These are phyloP conservation scores for Aspergillus sp. DNA, from an alignment of 2,329 filamentous ascomycete genomes.

Conservation along the genomic window DNA sequence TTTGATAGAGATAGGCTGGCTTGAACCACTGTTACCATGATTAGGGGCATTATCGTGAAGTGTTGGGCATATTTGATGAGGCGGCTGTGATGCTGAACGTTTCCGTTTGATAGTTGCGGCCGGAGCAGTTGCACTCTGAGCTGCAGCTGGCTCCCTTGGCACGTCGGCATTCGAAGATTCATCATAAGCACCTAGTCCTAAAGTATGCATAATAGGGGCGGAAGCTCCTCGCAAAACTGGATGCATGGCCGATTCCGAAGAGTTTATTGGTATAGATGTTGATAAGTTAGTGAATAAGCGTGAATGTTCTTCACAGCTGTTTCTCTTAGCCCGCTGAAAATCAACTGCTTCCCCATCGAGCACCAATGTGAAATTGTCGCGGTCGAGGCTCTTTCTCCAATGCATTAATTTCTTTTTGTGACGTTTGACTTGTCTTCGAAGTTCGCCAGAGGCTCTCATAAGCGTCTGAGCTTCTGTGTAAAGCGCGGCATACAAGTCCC, in stretches of 20 bases:
- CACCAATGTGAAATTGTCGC: conserved; percentile 33
- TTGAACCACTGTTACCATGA: conserved; percentile 6
- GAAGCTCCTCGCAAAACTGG: not conserved
- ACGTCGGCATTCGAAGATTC: not conserved
- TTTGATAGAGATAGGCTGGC: conserved; percentile 34
- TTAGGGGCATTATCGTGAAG: not conserved
- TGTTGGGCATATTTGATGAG: not conserved
- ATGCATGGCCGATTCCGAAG: not conserved
- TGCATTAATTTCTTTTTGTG: conserved; percentile 36
- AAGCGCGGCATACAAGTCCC: conserved; percentile 34
- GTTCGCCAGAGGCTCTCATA: conserved; percentile 26
- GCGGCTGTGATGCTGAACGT: conserved; percentile 5
- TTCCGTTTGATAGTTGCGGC: conserved; percentile 27
- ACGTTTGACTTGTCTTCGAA: conserved; percentile 35
- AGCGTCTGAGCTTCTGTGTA: conserved; percentile 35
- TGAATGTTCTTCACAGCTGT: not conserved
- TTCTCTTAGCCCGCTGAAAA: conserved; percentile 28
- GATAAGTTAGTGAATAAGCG: not conserved
- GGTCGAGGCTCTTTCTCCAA: conserved; percentile 32
- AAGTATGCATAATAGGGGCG: not conserved
- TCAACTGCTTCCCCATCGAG: conserved; percentile 29
- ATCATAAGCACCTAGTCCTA: not conserved
- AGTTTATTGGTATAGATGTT: not conserved
- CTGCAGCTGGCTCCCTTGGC: not conserved
- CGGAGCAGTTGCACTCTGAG: not conserved